Evolutionary conservation across 768 basidiomycete genomes (phyloP).

Genomic region (Leccinum boreale): DNA sequence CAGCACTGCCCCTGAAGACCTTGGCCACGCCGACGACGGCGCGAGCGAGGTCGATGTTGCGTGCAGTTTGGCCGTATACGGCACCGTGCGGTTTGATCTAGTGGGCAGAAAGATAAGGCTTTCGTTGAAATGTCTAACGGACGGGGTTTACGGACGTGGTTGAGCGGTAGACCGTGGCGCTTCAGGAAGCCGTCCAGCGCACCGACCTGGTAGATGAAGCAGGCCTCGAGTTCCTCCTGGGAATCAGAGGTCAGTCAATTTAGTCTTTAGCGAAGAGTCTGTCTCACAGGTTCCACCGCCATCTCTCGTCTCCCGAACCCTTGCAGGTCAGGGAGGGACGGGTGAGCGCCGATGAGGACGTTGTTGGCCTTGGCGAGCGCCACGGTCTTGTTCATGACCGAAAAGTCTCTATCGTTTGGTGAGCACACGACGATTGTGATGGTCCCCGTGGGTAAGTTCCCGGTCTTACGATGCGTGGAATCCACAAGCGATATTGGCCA

Average conservation of each 20-base stretch:
- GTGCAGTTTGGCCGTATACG: conserved; percentile 57
- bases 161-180: conserved; percentile 45
- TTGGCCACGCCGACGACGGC: conserved; percentile 53
- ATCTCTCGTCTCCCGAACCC: conserved; percentile 68
- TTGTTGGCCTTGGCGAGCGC: conserved; percentile 50
- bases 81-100: conserved; percentile 64
- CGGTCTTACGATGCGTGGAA: conserved; percentile 57
- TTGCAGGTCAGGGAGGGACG: conserved; percentile 56
- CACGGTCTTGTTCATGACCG: conserved; percentile 64
- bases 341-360: conserved; percentile 65
- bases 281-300: conserved; percentile 52
- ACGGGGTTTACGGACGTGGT: conserved; percentile 44
- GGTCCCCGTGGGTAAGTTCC: not conserved
- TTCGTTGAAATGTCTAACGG: not conserved
- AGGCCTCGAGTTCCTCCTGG: conserved; percentile 54
- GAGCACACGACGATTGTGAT: not conserved
- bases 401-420: conserved; percentile 46
- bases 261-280: not conserved
- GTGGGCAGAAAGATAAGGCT: not conserved
- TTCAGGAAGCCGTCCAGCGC: conserved; percentile 59
- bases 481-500: conserved; percentile 65
- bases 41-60: conserved; percentile 52
- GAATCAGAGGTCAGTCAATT: not conserved
- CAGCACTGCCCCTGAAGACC: conserved; percentile 38
- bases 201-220: conserved; percentile 68